Evolutionary conservation across 1,284 basidiomycete species (phyloP).

Genomic region (Sanghuangporus baumii): DNA sequence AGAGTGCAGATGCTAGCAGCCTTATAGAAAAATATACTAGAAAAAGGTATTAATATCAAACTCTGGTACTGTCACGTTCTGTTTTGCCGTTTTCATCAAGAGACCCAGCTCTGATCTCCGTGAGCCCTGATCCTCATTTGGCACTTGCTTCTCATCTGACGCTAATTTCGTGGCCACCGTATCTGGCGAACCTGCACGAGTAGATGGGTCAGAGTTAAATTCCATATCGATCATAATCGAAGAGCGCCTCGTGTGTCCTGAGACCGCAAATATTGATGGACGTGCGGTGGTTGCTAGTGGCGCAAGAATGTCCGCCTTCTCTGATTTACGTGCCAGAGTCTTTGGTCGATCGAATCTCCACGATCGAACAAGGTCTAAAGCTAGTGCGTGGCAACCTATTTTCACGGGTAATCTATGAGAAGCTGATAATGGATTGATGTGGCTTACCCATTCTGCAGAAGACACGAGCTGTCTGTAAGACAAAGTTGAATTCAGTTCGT

Average conservation of each 20-base stretch:
- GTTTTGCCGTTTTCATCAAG: conserved; percentile 83
- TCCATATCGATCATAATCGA: conserved; percentile 88
- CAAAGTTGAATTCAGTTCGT: conserved; percentile 87
- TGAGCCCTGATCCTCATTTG: conserved; percentile 51
- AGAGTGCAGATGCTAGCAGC: background rate
- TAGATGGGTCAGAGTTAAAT: conserved; percentile 57
- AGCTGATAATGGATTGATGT: background rate
- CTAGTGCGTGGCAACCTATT: conserved; percentile 87
- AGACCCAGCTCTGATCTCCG: conserved; percentile 66
- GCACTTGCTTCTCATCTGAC: conserved; percentile 30
- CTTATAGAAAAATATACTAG: conserved; percentile 48
- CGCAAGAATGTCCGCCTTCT: conserved; percentile 15
- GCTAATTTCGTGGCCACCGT: conserved; percentile 8
- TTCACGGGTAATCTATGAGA: conserved; percentile 11
- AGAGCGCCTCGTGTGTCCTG: conserved; percentile 49
- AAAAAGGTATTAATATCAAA: conserved; percentile 80
- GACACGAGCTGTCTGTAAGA: conserved; percentile 86
- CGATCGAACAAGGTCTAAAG: conserved; percentile 77
- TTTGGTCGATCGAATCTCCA: conserved; percentile 86
- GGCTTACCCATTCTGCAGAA: conserved; percentile 87
- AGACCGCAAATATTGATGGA: conserved; percentile 46
- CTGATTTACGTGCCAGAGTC: conserved; percentile 30
- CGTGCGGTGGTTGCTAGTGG: conserved; percentile 37
- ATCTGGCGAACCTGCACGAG: conserved; percentile 48
- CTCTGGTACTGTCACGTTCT: conserved; percentile 79